These are phyloP conservation scores for Cryptococcus floricola DNA, from an alignment of 1,284 basidiomycete genomes.

Conservation along the genomic window DNA sequence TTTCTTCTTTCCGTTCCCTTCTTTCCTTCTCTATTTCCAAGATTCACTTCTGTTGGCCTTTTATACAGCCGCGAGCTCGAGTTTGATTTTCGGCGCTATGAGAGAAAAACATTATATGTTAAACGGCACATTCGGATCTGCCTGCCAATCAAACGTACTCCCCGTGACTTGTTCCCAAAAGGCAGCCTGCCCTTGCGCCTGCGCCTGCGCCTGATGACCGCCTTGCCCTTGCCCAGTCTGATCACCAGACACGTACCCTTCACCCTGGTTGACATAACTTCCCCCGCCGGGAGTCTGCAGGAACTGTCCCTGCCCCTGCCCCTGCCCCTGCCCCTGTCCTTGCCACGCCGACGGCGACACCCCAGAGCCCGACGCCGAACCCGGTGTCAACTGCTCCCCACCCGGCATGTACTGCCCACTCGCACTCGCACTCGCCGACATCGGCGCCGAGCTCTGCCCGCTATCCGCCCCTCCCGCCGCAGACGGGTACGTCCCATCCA, in stretches of 20 bases:
- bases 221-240: not conserved
- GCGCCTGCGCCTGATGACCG: not conserved
- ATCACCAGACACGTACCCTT: too few relatives aligned
- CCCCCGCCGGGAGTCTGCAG: too few relatives aligned
- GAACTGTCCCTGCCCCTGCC: not conserved
- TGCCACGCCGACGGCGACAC: conserved; percentile 6
- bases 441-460: not conserved
- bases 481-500: not conserved
- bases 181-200: conserved; percentile 14
- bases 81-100: not conserved
- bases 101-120: conserved; percentile 23
- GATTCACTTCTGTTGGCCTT: not conserved
- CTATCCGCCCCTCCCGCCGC: not conserved
- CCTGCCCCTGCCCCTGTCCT: not conserved
- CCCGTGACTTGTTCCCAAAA: conserved; percentile 45
- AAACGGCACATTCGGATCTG: conserved; percentile 47
- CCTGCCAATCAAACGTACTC: conserved; percentile 42
- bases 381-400: conserved; percentile 15
- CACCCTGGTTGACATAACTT: too few relatives aligned
- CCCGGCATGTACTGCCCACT: not conserved
- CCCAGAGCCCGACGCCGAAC: conserved; percentile 4
- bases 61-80: not conserved
- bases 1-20: too few relatives aligned
- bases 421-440: not conserved
- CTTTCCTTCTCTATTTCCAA: too few relatives aligned